A percentile compares a stretch with the other conserved stretches of the same genome.
These are phyloP conservation scores for Trapa bicornis DNA, from an alignment of 345 rosid genomes.

Conservation along the genomic window DNA sequence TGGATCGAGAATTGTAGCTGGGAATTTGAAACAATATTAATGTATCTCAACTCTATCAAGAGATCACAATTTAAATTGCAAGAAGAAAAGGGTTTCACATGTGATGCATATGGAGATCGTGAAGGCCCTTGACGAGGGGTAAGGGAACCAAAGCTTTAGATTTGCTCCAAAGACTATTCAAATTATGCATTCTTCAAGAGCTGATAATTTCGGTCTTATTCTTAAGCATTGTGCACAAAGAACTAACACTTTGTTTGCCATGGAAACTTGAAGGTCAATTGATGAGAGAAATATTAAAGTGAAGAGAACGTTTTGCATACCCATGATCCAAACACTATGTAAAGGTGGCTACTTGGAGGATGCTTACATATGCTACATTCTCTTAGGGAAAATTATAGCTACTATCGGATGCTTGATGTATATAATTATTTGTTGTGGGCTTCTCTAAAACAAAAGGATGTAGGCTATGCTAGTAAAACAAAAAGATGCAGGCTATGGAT, in stretches of 20 bases:
- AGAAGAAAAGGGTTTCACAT: conserved; percentile 16
- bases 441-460: conserved; percentile 27
- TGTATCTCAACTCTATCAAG: conserved; percentile 21
- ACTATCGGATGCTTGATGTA: conserved; percentile 29
- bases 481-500: conserved; percentile 81
- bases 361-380: conserved; percentile 48
- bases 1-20: conserved; percentile 24
- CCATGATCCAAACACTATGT: conserved; percentile 61
- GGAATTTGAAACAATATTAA: conserved; percentile 16
- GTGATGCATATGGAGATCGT: conserved; percentile 37
- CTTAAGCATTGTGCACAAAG: conserved; percentile 49
- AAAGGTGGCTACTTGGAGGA: conserved; percentile 63
- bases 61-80: conserved; percentile 10
- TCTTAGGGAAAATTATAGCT: conserved; percentile 34
- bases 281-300: conserved; percentile 41
- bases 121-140: conserved; percentile 46
- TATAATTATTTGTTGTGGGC: conserved; percentile 58
- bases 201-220: conserved; percentile 40
- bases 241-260: conserved; percentile 69
- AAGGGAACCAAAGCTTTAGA: conserved; percentile 51
- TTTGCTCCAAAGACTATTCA: conserved; percentile 32
- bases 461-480: conserved; percentile 23
- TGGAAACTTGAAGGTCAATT: conserved; percentile 70
- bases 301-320: conserved; percentile 30
- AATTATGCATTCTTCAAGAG: conserved; percentile 18